Evolutionary conservation across 257 asterid genomes (phyloP).

Genomic region (Euphrasia confusa): DNA sequence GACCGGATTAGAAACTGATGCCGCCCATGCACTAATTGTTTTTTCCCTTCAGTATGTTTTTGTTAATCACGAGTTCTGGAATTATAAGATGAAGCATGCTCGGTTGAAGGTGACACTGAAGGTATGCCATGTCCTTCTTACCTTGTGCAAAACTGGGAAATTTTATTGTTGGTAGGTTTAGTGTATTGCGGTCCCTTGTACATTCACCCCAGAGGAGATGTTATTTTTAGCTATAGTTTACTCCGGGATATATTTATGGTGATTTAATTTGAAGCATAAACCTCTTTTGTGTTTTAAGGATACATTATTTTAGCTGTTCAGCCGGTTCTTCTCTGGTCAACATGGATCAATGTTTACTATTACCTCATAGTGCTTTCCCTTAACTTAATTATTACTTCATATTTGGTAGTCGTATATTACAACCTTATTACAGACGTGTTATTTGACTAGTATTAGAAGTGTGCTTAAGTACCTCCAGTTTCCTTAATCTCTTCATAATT

Average conservation of each 20-base stretch:
- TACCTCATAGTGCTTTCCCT: conserved; percentile 15
- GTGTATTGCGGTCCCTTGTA: neutral
- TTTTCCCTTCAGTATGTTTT: conserved; percentile 91
- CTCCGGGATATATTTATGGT: conserved; percentile 10
- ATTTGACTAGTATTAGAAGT: conserved; percentile 9
- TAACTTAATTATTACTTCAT: conserved; percentile 15
- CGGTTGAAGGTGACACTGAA: conserved; percentile 88
- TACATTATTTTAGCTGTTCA: neutral
- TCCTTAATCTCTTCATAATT: conserved; percentile 2
- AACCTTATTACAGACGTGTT: conserved; percentile 6
- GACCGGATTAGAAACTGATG: conserved; percentile 68
- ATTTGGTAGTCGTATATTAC: conserved; percentile 8
- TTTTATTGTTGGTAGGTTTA: conserved; percentile 6
- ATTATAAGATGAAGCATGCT: conserved; percentile 67
- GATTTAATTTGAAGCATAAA: conserved; percentile 5
- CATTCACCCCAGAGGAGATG: neutral
- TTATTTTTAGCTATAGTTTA: neutral
- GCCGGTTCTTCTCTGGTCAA: conserved; percentile 4
- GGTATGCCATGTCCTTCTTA: conserved; percentile 40
- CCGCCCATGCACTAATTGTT: conserved; percentile 63
- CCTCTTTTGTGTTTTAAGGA: neutral
- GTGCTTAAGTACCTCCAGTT: conserved; percentile 12
- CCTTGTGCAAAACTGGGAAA: conserved; percentile 12
- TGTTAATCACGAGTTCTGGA: conserved; percentile 90
- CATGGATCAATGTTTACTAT: conserved; percentile 11